Conservation (phyloP, 371 early-diverging fungal species). For the Massospora cicadina region DNA sequence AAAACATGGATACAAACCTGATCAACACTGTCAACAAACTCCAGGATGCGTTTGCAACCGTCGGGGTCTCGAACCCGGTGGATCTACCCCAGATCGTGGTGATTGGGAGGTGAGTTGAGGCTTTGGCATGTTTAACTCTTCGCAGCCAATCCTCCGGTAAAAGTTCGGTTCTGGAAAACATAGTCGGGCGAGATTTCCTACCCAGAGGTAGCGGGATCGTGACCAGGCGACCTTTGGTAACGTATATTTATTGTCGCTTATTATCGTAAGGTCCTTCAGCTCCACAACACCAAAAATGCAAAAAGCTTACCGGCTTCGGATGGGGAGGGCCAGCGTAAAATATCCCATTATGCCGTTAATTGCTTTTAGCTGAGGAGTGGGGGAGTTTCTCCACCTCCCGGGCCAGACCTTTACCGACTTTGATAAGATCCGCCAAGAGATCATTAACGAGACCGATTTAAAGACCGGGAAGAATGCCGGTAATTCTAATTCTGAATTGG, state of each 20-base stretch:
- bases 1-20: background rate
- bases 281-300: conserved; percentile 70
- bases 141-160: conserved; percentile 91
- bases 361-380: conserved; percentile 68
- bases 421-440: conserved; percentile 86
- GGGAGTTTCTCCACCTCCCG: conserved; percentile 93
- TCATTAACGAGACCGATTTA: conserved; percentile 76
- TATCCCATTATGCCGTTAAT: background rate
- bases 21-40: background rate
- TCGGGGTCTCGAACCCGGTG: conserved; percentile 90
- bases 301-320: conserved; percentile 17
- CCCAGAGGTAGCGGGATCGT: conserved; percentile 95
- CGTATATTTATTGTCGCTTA: conserved; percentile 9
- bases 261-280: conserved; percentile 49
- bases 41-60: conserved; percentile 75
- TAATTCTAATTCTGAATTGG: conserved; percentile 12
- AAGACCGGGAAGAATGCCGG: conserved; percentile 85
- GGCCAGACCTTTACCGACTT: conserved; percentile 84
- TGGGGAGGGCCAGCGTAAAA: conserved; percentile 12
- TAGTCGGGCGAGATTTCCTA: conserved; percentile 95
- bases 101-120: conserved; percentile 51
- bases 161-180: conserved; percentile 96
- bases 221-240: conserved; percentile 82
- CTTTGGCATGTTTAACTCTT: background rate
- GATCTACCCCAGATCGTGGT: conserved; percentile 98